A percentile compares a stretch with the other conserved stretches of the same genome.
These are phyloP conservation scores for Mucor saturninus DNA, from an alignment of 371 early-diverging fungal genomes.

Conservation along the genomic window DNA sequence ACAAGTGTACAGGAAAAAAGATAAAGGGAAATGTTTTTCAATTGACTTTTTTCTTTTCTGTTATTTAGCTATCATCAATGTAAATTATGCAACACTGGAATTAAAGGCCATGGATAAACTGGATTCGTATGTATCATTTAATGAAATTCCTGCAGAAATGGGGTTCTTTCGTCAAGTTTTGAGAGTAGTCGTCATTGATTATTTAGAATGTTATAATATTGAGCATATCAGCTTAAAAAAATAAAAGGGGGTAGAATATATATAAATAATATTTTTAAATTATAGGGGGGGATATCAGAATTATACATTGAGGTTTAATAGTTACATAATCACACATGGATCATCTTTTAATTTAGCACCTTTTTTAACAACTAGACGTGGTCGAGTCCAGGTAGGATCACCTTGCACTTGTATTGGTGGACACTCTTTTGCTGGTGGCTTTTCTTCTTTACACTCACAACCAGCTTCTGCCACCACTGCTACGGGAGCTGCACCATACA, in stretches of 20 bases:
- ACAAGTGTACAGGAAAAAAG: neutral
- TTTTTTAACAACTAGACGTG: constrained; percentile 14
- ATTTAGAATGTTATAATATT: constrained; percentile 16
- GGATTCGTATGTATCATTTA: constrained; percentile 39
- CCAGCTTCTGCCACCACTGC: neutral
- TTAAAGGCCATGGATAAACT: constrained; percentile 32
- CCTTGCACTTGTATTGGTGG: constrained; percentile 21
- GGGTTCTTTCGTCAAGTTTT: constrained; percentile 57
- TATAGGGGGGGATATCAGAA: neutral
- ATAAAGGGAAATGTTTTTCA: no score
- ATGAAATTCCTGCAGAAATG: constrained; percentile 56
- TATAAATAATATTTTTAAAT: neutral
- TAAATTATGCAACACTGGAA: constrained; percentile 33
- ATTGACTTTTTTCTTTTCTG: neutral
- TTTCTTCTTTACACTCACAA: neutral
- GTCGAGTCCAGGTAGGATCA: constrained; percentile 22
- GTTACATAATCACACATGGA: constrained; percentile 22
- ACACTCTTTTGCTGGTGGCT: neutral
- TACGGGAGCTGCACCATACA: neutral
- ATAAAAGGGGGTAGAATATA: neutral
- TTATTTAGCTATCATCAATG: constrained; percentile 27
- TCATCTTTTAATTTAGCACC: constrained; percentile 16
- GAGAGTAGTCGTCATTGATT: constrained; percentile 52
- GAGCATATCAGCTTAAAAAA: constrained; percentile 2
- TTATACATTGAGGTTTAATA: neutral